Base-by-base conservation (phyloP, 225 moss, liverwort and hornwort genomes). In the Takakia lepidozioides region DNA sequence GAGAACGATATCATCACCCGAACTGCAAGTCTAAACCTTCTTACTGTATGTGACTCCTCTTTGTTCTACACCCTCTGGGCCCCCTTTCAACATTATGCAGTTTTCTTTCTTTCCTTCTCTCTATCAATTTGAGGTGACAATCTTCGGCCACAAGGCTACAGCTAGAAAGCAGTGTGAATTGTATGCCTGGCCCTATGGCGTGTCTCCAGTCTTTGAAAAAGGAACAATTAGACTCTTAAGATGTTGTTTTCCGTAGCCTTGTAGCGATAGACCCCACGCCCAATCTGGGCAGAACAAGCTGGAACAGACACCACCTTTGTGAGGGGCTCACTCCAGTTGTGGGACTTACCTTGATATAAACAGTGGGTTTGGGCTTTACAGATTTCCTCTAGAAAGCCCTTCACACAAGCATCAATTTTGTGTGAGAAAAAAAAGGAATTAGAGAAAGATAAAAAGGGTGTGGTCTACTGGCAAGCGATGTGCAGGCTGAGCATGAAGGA, bases 1-100 rank as follows among this genome's bases (percentile, higher is more conserved):
- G 84, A 92, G 0, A 56, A 76, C 63, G 86, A 65, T 17, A 70
- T 84, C 15, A 57, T 64, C 27, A 29, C 9, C 0, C 66, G 71
- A 26, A 87, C 68, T 26, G 15, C 24, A 1, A 64, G 75, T 11
- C 61, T 92, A 2, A 46, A 62, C 26, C 19, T 30, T 30, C 25
- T 67, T 19, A 22, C 7, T 0, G 81, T 89, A 74, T 52, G 39
- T 19, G 4, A 25, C 9, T 4, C 18, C 23, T 41, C 19, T 51
- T n/a, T n/a, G n/a, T n/a, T n/a, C n/a, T n/a, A n/a, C n/a, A n/a
- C n/a, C n/a, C n/a, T n/a, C n/a, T n/a, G n/a, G n/a, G n/a, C n/a
- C n/a, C n/a, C n/a, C n/a, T n/a, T n/a, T n/a, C n/a, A n/a, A n/a
- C 13, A 18, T 50, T 0, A 17, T 3, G 1, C 19, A 13, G 5